Evolutionary conservation across 2,329 filamentous ascomycete species (phyloP), one percentile per base, ranked within the genome.

Genomic region (Chrysoporthe puriensis): DNA sequence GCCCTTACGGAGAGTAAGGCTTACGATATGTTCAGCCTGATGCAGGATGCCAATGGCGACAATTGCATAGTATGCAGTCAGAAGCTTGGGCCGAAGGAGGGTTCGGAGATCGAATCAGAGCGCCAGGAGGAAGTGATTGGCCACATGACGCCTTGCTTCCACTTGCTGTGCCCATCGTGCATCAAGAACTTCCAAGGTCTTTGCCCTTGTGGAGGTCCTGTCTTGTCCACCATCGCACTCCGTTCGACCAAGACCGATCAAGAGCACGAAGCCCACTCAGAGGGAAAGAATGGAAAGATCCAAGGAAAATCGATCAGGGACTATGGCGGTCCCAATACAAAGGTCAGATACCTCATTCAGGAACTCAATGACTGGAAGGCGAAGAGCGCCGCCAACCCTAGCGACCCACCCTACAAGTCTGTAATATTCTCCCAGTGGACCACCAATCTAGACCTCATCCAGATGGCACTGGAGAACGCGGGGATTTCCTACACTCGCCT

Each of bases 391-490:
- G 81, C 80, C 0, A 82, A 87, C 11, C 87, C 88, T 0, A 80
- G 86, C 13, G 88, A 94, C 74, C 86, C 88, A 0, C 94, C 94
- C 0, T 91, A 93, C 79, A 98, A 97, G 77, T 96, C 93, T 36
- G 94, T 99, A 16, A 89, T 99, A 7, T 98, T 98, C 79, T 97
- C 94, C 0, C 90, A 90, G n/a, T 98, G 96, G 94, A 98, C 96
- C 0, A 90, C 91, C 0, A 94, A 98, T 76, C 87, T 99, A 18
- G 94, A 98, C 76, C 86, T 99, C 26, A 97, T 99, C 72, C 89
- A 96, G 75, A 84, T 93, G 62, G 95, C 94, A 0, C 85, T 98
- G 16, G 84, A 88, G 42, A 84, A 87, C 62, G 85, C 85, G 13
- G 83, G 85, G 11, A 92, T 96, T 76, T 82, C 79, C 1, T 94